phyloP scores from a whole-genome alignment of 2,329 filamentous ascomycete genomes.

The Ophiostoma triangulosporum region DNA sequence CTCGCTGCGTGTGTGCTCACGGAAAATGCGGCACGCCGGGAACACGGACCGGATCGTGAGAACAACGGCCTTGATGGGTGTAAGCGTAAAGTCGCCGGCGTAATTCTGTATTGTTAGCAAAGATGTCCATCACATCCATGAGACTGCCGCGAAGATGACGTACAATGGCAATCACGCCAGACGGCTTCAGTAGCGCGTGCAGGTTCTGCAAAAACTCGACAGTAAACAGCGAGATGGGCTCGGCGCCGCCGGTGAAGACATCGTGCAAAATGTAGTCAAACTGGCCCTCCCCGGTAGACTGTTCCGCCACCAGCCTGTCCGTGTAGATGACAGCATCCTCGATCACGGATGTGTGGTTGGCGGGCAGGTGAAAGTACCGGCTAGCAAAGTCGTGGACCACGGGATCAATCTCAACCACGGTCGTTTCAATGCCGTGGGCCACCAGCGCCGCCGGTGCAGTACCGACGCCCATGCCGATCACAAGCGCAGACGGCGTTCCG shows the following conservation, averaged over 20 bases:
- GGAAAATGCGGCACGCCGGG: constrained; percentile 80
- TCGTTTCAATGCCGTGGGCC: constrained; percentile 78
- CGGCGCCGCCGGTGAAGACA: constrained; percentile 91
- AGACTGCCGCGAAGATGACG: no score
- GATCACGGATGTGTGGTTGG: constrained; percentile 67
- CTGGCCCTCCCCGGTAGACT: constrained; percentile 22
- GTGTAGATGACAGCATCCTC: constrained; percentile 69
- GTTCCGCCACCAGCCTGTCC: constrained; percentile 22
- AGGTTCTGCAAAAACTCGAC: constrained; percentile 66
- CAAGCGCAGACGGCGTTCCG: constrained; percentile 1
- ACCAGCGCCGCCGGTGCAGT: constrained; percentile 81
- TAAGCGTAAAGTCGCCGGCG: constrained; percentile 71
- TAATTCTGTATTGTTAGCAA: constrained; percentile 54
- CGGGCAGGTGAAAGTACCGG: constrained; percentile 68
- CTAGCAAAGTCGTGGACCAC: constrained; percentile 71
- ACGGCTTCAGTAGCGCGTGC: constrained; percentile 53
- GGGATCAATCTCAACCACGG: constrained; percentile 88
- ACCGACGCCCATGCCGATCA: constrained; percentile 68
- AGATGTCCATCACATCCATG: not conserved
- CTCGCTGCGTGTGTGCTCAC: constrained; percentile 51
- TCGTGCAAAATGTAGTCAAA: constrained; percentile 96
- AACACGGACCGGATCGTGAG: constrained; percentile 74
- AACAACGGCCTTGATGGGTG: constrained; percentile 63
- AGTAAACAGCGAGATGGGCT: constrained; percentile 81
- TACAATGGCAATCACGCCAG: constrained; percentile 80